phyloP scores from a whole-genome alignment of 116 monocot species.

The Dioscorea cayenensis region DNA sequence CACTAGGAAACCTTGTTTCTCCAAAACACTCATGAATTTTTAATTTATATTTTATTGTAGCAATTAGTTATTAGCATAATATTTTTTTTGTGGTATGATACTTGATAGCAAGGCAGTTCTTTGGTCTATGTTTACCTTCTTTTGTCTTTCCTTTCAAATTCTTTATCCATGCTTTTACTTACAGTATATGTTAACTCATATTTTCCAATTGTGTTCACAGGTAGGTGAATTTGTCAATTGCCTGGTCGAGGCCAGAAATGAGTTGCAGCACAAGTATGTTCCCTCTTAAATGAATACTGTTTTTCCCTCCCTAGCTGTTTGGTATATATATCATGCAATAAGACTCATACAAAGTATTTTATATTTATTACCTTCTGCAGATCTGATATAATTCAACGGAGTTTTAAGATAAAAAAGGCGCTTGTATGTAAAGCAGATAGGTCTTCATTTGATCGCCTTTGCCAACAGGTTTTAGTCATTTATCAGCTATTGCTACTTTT shows the following conservation, averaged over 20 bases:
- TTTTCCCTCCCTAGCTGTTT: background rate
- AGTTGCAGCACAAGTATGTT: conserved; percentile 74
- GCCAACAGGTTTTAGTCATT: conserved; percentile 43
- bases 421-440: conserved; percentile 53
- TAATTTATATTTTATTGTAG: no score
- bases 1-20: no score
- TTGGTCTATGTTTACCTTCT: background rate
- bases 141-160: background rate
- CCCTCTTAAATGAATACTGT: background rate
- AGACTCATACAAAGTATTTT: background rate
- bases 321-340: background rate
- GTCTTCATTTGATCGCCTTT: conserved; percentile 63
- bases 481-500: background rate
- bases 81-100: no score
- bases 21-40: no score
- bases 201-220: conserved; percentile 23
- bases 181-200: background rate
- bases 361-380: conserved; percentile 15
- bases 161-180: background rate
- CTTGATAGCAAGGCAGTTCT: background rate
- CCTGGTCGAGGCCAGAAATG: conserved; percentile 74
- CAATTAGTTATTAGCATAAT: no score
- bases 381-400: conserved; percentile 51
- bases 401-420: conserved; percentile 76
- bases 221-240: conserved; percentile 69